Conservation (phyloP, 495 filamentous ascomycete species). For the Rostrohypoxylon terebratum region DNA sequence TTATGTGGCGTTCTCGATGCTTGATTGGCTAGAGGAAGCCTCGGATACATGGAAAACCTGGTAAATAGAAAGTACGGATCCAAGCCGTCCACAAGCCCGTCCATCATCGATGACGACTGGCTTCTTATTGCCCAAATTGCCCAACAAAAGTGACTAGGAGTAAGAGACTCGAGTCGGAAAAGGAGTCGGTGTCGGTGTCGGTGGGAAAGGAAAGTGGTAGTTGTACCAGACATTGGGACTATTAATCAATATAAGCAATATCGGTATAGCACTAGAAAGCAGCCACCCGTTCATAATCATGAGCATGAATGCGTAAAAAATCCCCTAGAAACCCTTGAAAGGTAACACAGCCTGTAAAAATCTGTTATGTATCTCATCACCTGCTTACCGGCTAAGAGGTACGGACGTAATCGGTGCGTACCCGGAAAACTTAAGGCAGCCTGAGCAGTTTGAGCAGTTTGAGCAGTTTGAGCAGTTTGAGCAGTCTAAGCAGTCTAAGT, state of each 20-base stretch:
- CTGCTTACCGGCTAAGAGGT: slow-evolving; percentile 14
- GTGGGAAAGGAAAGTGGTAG: slow-evolving; percentile 26
- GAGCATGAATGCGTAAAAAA: not conserved
- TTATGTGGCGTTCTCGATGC: not conserved
- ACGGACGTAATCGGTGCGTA: slow-evolving; percentile 26
- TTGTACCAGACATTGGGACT: slow-evolving; percentile 30
- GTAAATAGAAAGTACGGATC: slow-evolving; percentile 14
- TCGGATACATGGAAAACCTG: slow-evolving; percentile 28
- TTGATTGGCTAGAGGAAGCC: slow-evolving; percentile 25
- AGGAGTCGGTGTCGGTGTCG: slow-evolving; percentile 6
- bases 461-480: not conserved
- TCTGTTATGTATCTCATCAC: slow-evolving; percentile 2
- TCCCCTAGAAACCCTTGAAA: not conserved
- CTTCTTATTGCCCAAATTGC: not conserved
- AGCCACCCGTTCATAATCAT: slow-evolving; percentile 35
- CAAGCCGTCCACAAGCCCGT: not conserved
- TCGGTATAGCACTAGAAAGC: slow-evolving; percentile 23
- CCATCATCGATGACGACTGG: slow-evolving; percentile 26
- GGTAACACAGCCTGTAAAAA: not conserved
- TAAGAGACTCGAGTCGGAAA: not conserved
- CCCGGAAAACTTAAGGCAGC: not conserved
- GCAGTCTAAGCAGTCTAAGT: not conserved
- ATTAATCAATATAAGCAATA: slow-evolving; percentile 36
- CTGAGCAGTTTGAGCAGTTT: not conserved
- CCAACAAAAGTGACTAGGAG: not conserved